Evolutionary conservation across 768 basidiomycete species (phyloP), one percentile per base, ranked within the genome.

Genomic region (Auricularia cornea): DNA sequence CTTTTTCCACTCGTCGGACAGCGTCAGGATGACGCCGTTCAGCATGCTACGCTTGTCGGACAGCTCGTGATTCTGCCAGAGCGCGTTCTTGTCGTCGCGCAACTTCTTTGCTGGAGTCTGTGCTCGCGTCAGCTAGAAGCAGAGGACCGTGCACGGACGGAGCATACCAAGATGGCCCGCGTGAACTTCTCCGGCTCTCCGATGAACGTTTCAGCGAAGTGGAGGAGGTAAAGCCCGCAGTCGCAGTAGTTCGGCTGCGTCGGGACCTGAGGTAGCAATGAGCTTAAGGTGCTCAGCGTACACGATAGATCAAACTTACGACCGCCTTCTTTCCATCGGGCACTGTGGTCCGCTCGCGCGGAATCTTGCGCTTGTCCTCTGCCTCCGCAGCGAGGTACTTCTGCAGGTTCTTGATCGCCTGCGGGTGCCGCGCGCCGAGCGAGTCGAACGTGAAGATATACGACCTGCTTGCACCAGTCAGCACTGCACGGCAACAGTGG

Each of bases 381-480:
- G 95, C 95, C 71, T 99, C 97, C 67, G 80, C 74, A 38, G 74
- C 74, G 26, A 98, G 82, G 72, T 96, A 99, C 30, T 74, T 68
- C 48, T 73, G 74, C 23, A 99, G 81, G 35, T 79, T 80, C 59
- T 77, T 87, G 48, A 79, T 72, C 3, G 85, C 92, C 33, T 83
- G 79, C 0, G 79, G 79, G 73, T 98, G 95, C n/a, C 77, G 76
- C 16, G 78, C 76, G 3, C 89, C 88, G 56, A 99, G 80, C 1
- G 96, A 98, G 72, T 99, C 97, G 62, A 99, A 83, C 0, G 87
- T 92, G 71, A 94, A 87, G 35, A 99, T 87, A 66, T 84, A 85
- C 5, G 91, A 86, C 63, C 91, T 93, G 70, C 4, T 60, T 26
- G 6, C 44, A 6, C 23, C 12, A 48, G 35, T 48, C 44, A 48